These are phyloP conservation scores for Exophiala spinifera DNA, from an alignment of 2,329 filamentous ascomycete species.

Conservation along the genomic window DNA sequence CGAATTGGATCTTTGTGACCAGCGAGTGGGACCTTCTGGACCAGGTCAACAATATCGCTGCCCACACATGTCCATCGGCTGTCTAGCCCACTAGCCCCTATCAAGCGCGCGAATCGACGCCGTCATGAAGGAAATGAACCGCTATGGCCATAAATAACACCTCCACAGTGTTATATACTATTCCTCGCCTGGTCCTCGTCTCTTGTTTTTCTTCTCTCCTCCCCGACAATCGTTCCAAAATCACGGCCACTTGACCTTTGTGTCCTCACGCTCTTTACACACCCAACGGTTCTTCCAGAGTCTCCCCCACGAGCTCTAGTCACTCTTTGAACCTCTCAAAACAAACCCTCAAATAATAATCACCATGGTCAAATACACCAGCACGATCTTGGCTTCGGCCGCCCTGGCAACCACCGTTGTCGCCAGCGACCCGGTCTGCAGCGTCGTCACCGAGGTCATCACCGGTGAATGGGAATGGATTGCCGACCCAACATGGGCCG, in stretches of 20 bases:
- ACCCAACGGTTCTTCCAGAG: constrained; percentile 16
- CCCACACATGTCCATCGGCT: constrained; percentile 1
- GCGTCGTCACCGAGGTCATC: constrained; percentile 18
- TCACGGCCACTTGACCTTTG: constrained; percentile 12
- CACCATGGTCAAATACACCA: constrained; percentile 13
- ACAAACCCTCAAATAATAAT: background rate
- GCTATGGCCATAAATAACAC: constrained; percentile 1
- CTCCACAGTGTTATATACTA: background rate
- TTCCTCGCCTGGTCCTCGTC: background rate
- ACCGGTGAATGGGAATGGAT: constrained; percentile 13
- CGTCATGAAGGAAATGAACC: background rate
- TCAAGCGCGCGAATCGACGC: background rate
- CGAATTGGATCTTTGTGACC: background rate
- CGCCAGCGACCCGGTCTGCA: constrained; percentile 8
- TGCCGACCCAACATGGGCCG: constrained; percentile 1
- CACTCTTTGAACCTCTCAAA: constrained; percentile 16
- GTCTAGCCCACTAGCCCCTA: constrained; percentile 4
- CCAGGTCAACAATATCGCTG: background rate
- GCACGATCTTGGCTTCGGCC: constrained; percentile 10
- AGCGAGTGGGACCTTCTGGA: background rate
- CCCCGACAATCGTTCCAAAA: background rate
- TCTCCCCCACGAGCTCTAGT: constrained; percentile 19
- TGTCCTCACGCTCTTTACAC: constrained; percentile 20
- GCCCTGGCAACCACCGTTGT: constrained; percentile 14
- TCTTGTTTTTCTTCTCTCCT: background rate